Evolutionary conservation across 148 eudicot genomes (phyloP).

Genomic region (Beta vulgaris): DNA sequence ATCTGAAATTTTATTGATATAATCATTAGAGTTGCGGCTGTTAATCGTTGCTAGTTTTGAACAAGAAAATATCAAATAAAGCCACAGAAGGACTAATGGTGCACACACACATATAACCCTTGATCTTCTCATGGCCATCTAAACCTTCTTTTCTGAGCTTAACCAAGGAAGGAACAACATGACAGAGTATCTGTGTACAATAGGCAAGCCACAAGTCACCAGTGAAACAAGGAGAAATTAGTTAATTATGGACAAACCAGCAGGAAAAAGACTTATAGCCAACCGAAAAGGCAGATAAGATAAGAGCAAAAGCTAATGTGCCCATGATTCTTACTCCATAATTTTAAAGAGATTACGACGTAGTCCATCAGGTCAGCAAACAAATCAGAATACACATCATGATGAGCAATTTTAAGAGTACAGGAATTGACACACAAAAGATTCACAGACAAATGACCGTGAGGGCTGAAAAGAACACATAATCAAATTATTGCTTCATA

Average conservation of each 20-base stretch:
- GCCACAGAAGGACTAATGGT: slow-evolving; percentile 41
- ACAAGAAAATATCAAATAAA: slow-evolving; percentile 34
- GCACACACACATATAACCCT: slow-evolving; percentile 95
- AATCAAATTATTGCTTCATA: too few species aligned
- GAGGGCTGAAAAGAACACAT: neutral
- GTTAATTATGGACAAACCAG: neutral
- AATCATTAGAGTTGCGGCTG: slow-evolving; percentile 19
- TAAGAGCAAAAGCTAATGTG: neutral
- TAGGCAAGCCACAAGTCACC: slow-evolving; percentile 17
- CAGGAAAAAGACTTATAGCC: neutral
- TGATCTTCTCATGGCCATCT: slow-evolving; percentile 94
- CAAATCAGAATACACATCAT: neutral
- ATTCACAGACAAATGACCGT: neutral
- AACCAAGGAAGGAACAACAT: slow-evolving; percentile 79
- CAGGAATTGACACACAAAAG: neutral
- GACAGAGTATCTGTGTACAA: slow-evolving; percentile 70
- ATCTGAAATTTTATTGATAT: slow-evolving; percentile 47
- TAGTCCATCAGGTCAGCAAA: neutral
- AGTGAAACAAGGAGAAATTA: neutral
- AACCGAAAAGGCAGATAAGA: neutral
- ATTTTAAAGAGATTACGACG: neutral
- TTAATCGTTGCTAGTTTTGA: neutral
- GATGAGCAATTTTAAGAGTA: neutral
- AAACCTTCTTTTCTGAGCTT: slow-evolving; percentile 99
- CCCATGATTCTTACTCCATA: neutral